These are phyloP conservation scores for Paecilomyces dactylethromorphus DNA, from an alignment of 2,329 filamentous ascomycete species.

Conservation along the genomic window DNA sequence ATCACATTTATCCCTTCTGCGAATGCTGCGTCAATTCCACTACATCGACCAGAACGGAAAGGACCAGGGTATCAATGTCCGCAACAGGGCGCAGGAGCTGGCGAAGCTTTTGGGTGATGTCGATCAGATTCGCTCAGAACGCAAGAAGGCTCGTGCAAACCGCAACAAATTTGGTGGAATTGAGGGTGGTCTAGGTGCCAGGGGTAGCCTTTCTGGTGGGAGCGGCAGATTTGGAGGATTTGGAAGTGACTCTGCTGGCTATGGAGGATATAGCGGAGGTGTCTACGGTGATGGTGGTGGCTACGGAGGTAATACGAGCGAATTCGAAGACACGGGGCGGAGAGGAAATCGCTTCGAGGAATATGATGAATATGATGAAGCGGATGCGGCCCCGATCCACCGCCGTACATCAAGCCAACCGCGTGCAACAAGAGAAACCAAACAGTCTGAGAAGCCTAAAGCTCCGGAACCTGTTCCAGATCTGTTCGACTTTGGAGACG, in stretches of 20 bases:
- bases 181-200: conserved; percentile 66
- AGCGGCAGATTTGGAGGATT: conserved; percentile 77
- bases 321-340: conserved; percentile 59
- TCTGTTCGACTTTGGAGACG: conserved; percentile 79
- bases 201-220: conserved; percentile 50
- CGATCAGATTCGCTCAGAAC: conserved; percentile 48
- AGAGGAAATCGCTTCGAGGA: conserved; percentile 81
- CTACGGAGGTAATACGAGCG: conserved; percentile 70
- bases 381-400: conserved; percentile 47
- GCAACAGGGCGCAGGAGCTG: conserved; percentile 92
- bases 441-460: conserved; percentile 66
- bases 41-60: conserved; percentile 95
- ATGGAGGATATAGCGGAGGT: conserved; percentile 62
- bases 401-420: conserved; percentile 43
- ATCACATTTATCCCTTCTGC: conserved; percentile 87
- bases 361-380: conserved; percentile 94
- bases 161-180: conserved; percentile 95
- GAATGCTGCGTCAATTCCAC: conserved; percentile 98
- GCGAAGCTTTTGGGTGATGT: conserved; percentile 82
- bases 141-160: conserved; percentile 84
- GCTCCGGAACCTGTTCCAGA: conserved; percentile 70
- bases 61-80: conserved; percentile 95
- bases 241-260: conserved; percentile 65
- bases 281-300: conserved; percentile 96
- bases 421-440: conserved; percentile 39